These are phyloP conservation scores for Sporothrix humicola DNA, from an alignment of 2,329 filamentous ascomycete genomes.

Conservation along the genomic window DNA sequence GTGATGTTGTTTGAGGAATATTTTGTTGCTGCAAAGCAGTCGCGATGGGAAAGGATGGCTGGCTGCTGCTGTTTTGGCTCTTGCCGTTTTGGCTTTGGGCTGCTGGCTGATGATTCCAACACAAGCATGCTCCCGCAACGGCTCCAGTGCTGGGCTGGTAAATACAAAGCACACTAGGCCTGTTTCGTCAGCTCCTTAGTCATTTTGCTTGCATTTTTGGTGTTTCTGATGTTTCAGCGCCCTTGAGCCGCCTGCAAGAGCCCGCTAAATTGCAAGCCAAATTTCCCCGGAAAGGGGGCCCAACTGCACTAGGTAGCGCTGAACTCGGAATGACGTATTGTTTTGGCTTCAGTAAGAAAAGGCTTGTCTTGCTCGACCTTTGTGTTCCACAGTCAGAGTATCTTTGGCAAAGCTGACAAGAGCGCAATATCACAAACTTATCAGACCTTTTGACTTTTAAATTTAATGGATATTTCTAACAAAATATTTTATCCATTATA, in stretches of 20 bases:
- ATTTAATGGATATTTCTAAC: no score
- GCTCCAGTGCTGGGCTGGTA: slow-evolving; percentile 2
- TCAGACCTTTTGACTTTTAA: no score
- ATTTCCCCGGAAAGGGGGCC: background rate
- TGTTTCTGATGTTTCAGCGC: background rate
- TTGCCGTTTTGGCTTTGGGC: background rate
- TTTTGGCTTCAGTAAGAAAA: slow-evolving; percentile 20
- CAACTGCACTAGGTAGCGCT: background rate
- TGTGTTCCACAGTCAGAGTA: background rate
- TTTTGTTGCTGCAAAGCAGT: background rate
- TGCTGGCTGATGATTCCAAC: slow-evolving; percentile 9
- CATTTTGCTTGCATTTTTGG: background rate
- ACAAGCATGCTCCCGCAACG: background rate
- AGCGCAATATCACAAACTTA: background rate
- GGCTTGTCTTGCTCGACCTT: background rate
- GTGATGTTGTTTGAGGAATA: background rate
- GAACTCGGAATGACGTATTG: slow-evolving; percentile 25
- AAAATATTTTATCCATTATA: no score
- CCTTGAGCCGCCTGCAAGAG: background rate
- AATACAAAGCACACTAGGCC: slow-evolving; percentile 19
- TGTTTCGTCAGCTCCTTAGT: background rate
- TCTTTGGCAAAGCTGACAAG: background rate
- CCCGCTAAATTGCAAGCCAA: background rate
- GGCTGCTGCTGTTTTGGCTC: no score
- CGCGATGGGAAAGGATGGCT: background rate